Conservation (phyloP, 768 basidiomycete genomes). For the Clavaria fumosa region DNA sequence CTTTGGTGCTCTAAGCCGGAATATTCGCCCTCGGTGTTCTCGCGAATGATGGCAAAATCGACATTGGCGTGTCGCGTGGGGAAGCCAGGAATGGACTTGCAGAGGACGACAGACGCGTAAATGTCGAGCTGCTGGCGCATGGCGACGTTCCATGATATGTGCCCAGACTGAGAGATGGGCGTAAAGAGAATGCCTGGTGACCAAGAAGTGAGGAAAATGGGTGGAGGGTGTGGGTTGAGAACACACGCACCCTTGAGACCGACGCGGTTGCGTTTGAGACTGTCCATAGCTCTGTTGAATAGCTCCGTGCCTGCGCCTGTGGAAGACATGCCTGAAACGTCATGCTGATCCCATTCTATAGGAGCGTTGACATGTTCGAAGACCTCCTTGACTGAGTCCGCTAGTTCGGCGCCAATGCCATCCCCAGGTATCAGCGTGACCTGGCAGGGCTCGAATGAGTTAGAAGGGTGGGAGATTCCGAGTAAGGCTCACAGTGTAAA, state of each 20-base stretch:
- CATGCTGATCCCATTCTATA: constrained; percentile 98
- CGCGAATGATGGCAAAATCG: constrained; percentile 98
- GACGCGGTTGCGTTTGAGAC: constrained; percentile 91
- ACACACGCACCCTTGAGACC: constrained; percentile 74
- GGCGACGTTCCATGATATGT: constrained; percentile 99
- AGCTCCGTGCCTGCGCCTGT: constrained; percentile 84
- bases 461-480: constrained; percentile 4
- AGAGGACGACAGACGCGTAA: constrained; percentile 94
- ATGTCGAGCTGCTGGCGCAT: constrained; percentile 99
- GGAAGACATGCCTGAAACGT: constrained; percentile 92
- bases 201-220: constrained; percentile 6
- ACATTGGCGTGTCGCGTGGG: constrained; percentile 93
- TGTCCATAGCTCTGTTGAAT: constrained; percentile 97
- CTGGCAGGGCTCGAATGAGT: constrained; percentile 25
- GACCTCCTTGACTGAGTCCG: constrained; percentile 97
- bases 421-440: constrained; percentile 97
- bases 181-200: constrained; percentile 89
- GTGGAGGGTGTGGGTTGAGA: constrained; percentile 2
- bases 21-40: constrained; percentile 99
- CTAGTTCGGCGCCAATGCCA: constrained; percentile 93
- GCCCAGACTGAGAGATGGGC: constrained; percentile 88
- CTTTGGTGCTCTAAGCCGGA: constrained; percentile 97
- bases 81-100: constrained; percentile 94
- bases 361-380: constrained; percentile 96
- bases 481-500: constrained; percentile 57